Percentiles rank a stretch among this genome's conserved stretches.
phyloP scores from a whole-genome alignment of 2,329 filamentous ascomycete genomes.

The Neospermospora avenae region DNA sequence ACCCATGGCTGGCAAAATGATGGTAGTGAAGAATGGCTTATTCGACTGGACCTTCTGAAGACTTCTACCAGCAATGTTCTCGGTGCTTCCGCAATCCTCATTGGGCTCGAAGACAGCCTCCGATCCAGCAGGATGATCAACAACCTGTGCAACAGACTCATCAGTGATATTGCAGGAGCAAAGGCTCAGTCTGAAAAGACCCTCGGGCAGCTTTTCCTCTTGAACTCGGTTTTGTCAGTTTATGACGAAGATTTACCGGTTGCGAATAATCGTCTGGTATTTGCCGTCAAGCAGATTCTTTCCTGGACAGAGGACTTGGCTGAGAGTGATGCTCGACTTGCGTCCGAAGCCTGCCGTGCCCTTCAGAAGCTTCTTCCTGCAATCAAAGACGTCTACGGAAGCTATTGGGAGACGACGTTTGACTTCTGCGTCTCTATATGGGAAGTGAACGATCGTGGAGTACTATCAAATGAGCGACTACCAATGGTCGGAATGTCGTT shows the following conservation, averaged over 20 bases:
- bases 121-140: constrained; percentile 46
- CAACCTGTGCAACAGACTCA: constrained; percentile 55
- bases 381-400: constrained; percentile 80
- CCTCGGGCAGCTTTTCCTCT: constrained; percentile 48
- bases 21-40: constrained; percentile 46
- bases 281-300: constrained; percentile 76
- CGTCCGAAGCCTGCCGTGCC: constrained; percentile 52
- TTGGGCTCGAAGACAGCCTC: constrained; percentile 48
- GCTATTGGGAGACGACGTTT: constrained; percentile 73
- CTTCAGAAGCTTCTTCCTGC: constrained; percentile 64
- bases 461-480: constrained; percentile 46
- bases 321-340: constrained; percentile 43
- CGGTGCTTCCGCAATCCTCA: constrained; percentile 47
- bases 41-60: constrained; percentile 46
- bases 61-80: constrained; percentile 46
- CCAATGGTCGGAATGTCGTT: constrained; percentile 70
- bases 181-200: constrained; percentile 44
- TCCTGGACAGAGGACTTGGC: constrained; percentile 61
- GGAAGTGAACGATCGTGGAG: constrained; percentile 43
- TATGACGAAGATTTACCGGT: constrained; percentile 55
- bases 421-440: constrained; percentile 57
- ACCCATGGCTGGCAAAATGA: constrained; percentile 43
- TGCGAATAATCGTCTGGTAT: constrained; percentile 54
- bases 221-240: constrained; percentile 50
- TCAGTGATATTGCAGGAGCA: constrained; percentile 57